Conservation (phyloP, 306 rosid species). For the Lagenaria siceraria region DNA sequence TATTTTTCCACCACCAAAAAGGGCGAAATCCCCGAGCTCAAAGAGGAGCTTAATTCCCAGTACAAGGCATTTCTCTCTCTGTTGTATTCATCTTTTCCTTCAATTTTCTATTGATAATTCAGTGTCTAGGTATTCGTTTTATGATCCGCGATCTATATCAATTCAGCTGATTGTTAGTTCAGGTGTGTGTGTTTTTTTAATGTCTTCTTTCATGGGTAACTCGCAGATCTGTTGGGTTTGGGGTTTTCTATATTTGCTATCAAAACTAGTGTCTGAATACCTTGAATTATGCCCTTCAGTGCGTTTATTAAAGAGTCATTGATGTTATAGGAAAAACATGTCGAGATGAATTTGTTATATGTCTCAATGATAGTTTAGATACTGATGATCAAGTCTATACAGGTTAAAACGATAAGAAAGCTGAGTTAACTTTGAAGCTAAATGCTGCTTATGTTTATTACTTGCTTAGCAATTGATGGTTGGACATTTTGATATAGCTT, state of each 20-base stretch:
- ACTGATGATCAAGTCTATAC: background rate
- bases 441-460: background rate
- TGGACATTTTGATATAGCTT: background rate
- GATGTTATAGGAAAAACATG: background rate
- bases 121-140: background rate
- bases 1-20: slow-evolving; percentile 98
- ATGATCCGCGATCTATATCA: slow-evolving; percentile 20
- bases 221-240: slow-evolving; percentile 20
- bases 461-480: background rate
- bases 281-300: background rate
- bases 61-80: slow-evolving; percentile 51
- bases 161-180: slow-evolving; percentile 1
- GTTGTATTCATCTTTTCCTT: background rate
- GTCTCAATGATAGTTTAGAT: background rate
- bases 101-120: background rate
- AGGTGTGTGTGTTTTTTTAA: background rate
- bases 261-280: background rate
- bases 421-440: background rate
- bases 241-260: background rate
- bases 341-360: background rate
- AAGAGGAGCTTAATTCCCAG: slow-evolving; percentile 99
- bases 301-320: background rate
- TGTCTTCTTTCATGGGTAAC: background rate
- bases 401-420: background rate
- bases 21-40: slow-evolving; percentile 99